A percentile compares a stretch with the other conserved stretches of the same genome.
Evolutionary conservation across 352 stramenopile genomes (phyloP).

Genomic region (Peronospora farinosa): DNA sequence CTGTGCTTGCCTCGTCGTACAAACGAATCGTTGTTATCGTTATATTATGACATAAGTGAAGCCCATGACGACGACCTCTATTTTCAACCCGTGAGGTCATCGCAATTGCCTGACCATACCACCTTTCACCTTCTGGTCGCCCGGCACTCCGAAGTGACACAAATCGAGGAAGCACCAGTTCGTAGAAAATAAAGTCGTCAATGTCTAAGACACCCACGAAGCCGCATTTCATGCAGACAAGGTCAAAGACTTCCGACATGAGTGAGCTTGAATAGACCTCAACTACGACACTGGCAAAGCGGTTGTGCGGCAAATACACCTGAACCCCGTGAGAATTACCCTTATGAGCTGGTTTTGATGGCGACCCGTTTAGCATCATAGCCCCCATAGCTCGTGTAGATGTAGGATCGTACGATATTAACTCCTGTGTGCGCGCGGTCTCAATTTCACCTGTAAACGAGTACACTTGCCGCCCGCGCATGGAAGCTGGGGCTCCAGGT

Average conservation of each 20-base stretch:
- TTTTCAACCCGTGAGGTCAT: conserved; percentile 59
- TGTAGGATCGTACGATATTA: conserved; percentile 50
- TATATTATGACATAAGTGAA: conserved; percentile 84
- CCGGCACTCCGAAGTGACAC: conserved; percentile 80
- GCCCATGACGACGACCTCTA: conserved; percentile 51
- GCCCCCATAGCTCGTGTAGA: conserved; percentile 54
- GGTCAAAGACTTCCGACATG: conserved; percentile 69
- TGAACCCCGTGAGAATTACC: conserved; percentile 45
- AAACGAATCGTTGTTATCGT: conserved; percentile 84
- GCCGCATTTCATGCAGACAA: conserved; percentile 70
- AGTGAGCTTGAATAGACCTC: conserved; percentile 45
- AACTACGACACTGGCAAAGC: conserved; percentile 77
- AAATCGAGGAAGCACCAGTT: conserved; percentile 75
- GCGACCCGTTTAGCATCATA: conserved; percentile 34
- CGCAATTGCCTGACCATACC: conserved; percentile 68
- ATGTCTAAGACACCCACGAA: conserved; percentile 65
- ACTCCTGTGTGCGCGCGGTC: conserved; percentile 48
- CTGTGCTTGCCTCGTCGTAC: conserved; percentile 82
- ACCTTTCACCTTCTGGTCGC: conserved; percentile 74
- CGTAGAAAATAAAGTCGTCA: conserved; percentile 82
- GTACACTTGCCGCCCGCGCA: conserved; percentile 45
- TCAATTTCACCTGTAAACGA: conserved; percentile 40
- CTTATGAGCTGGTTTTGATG: conserved; percentile 34
- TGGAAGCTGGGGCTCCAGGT: conserved; percentile 30
- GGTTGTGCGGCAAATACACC: conserved; percentile 83